phyloP scores from a whole-genome alignment of 371 early-diverging fungal species.

The Lichtheimia hyalospora region DNA sequence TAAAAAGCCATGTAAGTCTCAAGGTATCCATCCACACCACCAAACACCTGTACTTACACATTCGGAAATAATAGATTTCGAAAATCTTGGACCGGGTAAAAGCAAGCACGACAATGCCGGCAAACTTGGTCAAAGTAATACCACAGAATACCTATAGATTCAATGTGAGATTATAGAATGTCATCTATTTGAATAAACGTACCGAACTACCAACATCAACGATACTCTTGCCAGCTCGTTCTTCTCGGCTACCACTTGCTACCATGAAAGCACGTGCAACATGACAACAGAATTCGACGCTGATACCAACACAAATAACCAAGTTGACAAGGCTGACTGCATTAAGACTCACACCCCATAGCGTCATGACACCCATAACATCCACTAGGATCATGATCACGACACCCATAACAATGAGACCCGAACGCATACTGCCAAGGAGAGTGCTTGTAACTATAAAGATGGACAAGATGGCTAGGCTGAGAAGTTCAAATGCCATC shows the following conservation, averaged over 20 bases:
- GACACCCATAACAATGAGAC: slow-evolving; percentile 58
- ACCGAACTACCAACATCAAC: slow-evolving; percentile 73
- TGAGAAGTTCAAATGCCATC: slow-evolving; percentile 57
- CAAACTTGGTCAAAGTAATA: slow-evolving; percentile 75
- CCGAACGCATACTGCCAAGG: slow-evolving; percentile 57
- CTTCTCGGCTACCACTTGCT: slow-evolving; percentile 43
- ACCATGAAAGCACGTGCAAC: slow-evolving; percentile 68
- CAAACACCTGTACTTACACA: slow-evolving; percentile 49
- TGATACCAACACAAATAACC: slow-evolving; percentile 76
- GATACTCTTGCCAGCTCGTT: slow-evolving; percentile 51
- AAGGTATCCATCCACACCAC: background rate
- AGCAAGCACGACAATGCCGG: slow-evolving; percentile 72
- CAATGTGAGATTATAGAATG: background rate
- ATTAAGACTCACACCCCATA: slow-evolving; percentile 69
- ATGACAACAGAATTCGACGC: slow-evolving; percentile 79
- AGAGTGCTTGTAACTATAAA: slow-evolving; percentile 60
- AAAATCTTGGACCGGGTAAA: slow-evolving; percentile 77
- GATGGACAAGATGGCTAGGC: slow-evolving; percentile 59
- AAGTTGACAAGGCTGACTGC: slow-evolving; percentile 77
- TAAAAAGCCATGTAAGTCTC: background rate
- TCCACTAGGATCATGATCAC: slow-evolving; percentile 68
- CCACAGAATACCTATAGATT: slow-evolving; percentile 66
- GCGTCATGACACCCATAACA: slow-evolving; percentile 67
- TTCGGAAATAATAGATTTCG: slow-evolving; percentile 77
- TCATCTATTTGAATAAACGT: slow-evolving; percentile 13